These are phyloP conservation scores for Kuraishia floccosa DNA, from an alignment of 805 yeast species.

Conservation along the genomic window DNA sequence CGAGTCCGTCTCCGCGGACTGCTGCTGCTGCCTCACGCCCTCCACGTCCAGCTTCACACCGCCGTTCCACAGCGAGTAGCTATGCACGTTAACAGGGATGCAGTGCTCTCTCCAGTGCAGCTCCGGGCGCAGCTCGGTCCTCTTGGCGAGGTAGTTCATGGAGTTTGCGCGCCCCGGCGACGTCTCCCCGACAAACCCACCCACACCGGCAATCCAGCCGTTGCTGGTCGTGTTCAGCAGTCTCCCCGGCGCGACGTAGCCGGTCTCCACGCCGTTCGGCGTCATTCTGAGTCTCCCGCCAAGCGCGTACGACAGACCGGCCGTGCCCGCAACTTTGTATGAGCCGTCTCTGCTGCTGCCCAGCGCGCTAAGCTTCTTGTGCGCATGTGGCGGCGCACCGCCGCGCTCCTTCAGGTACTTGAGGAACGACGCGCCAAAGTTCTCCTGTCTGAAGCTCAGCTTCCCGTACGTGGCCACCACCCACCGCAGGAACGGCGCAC, in stretches of 20 bases:
- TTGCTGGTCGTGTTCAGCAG: constrained; percentile 30
- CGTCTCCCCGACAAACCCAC: constrained; percentile 26
- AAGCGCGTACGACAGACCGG: constrained; percentile 62
- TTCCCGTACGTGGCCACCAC: constrained; percentile 41
- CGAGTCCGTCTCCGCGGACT: too few relatives aligned
- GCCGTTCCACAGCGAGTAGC: background rate
- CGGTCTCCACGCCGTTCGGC: constrained; percentile 54
- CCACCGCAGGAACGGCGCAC: constrained; percentile 44
- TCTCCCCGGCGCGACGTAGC: constrained; percentile 59
- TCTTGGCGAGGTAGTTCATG: background rate
- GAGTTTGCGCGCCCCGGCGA: background rate
- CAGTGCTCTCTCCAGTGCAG: constrained; percentile 5
- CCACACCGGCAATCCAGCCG: constrained; percentile 40
- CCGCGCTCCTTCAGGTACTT: constrained; percentile 21
- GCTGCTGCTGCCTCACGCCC: background rate
- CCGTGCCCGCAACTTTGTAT: constrained; percentile 47
- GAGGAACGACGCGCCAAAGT: constrained; percentile 25
- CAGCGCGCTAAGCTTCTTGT: background rate
- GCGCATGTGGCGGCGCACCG: background rate
- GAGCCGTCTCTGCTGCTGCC: constrained; percentile 2
- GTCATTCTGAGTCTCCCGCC: constrained; percentile 58
- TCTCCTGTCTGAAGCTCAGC: constrained; percentile 18
- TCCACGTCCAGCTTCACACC: constrained; percentile 1
- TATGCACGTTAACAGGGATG: constrained; percentile 4
- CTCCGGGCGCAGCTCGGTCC: constrained; percentile 4